phyloP scores from a whole-genome alignment of 768 basidiomycete species.

The Amanita exitialis region DNA sequence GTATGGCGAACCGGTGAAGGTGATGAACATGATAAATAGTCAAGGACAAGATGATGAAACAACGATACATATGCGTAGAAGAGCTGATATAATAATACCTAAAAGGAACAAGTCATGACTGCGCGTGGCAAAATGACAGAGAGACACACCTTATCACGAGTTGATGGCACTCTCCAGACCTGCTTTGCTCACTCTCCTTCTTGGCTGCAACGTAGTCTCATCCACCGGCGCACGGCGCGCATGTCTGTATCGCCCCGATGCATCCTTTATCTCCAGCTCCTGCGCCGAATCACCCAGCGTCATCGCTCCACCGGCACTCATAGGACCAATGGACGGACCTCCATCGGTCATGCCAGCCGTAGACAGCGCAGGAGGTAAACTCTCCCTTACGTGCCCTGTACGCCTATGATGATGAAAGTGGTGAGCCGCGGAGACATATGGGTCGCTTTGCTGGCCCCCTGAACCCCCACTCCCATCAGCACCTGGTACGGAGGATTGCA shows the following conservation, averaged over 20 bases:
- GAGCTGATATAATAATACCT: constrained; percentile 7
- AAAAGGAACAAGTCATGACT: constrained; percentile 4
- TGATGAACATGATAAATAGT: neutral
- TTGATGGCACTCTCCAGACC: constrained; percentile 64
- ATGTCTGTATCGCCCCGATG: constrained; percentile 78
- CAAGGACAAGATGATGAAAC: neutral
- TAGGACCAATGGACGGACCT: constrained; percentile 18
- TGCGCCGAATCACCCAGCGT: constrained; percentile 62
- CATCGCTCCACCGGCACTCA: constrained; percentile 23
- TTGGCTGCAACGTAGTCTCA: constrained; percentile 80
- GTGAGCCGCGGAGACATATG: constrained; percentile 33
- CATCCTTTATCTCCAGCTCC: constrained; percentile 86
- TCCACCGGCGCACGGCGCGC: constrained; percentile 81
- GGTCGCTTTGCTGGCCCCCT: constrained; percentile 18
- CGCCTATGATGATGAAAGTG: constrained; percentile 31
- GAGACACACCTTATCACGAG: constrained; percentile 1
- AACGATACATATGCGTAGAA: neutral
- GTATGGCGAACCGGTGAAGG: neutral
- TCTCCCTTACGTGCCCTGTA: constrained; percentile 63
- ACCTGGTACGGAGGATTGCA: constrained; percentile 30
- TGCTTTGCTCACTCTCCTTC: constrained; percentile 87
- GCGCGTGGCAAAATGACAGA: neutral
- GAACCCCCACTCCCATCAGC: constrained; percentile 9
- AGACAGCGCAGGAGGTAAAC: constrained; percentile 50
- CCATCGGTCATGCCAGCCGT: constrained; percentile 22